Evolutionary conservation across 768 basidiomycete genomes (phyloP), one percentile per base, ranked within the genome.

Genomic region (Lactarius sanguifluus): DNA sequence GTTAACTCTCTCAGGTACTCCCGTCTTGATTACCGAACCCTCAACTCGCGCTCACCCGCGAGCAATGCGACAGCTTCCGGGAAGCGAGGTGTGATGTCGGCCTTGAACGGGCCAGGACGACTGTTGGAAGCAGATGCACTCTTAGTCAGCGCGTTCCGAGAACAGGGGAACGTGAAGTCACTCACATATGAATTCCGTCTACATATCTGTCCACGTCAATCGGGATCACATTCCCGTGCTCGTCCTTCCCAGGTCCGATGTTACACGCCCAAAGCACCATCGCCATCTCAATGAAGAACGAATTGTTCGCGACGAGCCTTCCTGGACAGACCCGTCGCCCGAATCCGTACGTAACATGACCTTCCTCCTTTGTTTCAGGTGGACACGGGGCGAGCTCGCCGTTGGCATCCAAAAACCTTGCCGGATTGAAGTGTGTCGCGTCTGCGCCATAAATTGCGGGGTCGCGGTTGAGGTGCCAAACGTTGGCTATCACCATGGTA

Each of bases 211-310:
- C 63, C 8, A 55, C 38, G 9, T 65, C 62, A 38, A 67, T 41
- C 5, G 66, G 66, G 32, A 58, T 23, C 18, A 59, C 28, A n/a
- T 58, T 23, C 6, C 61, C 65, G 8, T 30, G 40, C n/a, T 7
- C 36, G 36, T 38, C 36, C 36, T 38, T 38, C 36, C 36, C 36
- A 13, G 36, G 36, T 38, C 1, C 12, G 30, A 75, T 65, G 43
- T 68, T 70, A 47, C 57, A 64, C 18, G 74, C 72, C 63, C 70
- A 73, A 28, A 79, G 67, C 5, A 74, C 62, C 23, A 69, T 60
- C 16, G 76, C 76, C 15, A 77, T 73, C 38, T 70, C 65, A 30
- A 78, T 76, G 61, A 76, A 76, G 15, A 77, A 18, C 18, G 73
- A 69, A 28, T 74, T 69, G 57, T 76, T 74, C 1, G 59, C 64